Conservation (phyloP, 2,329 filamentous ascomycete species). For the Fusarium sambucinum region DNA sequence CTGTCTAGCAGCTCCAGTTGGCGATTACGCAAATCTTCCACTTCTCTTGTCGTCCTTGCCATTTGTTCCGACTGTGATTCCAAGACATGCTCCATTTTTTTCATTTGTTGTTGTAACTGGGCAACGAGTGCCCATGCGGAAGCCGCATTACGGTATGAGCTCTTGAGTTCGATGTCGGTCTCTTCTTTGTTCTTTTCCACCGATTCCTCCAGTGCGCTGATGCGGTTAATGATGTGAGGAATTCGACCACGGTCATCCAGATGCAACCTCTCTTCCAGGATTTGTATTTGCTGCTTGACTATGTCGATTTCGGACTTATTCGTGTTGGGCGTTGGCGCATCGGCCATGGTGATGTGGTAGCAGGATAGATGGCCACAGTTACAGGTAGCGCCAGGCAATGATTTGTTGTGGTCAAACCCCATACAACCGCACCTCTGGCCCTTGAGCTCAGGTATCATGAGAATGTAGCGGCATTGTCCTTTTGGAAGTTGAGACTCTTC, state of each 20-base stretch:
- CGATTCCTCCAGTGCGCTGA: conserved; percentile 66
- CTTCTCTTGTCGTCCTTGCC: conserved; percentile 54
- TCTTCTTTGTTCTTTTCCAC: conserved; percentile 66
- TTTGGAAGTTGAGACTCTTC: conserved; percentile 65
- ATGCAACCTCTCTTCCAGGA: conserved; percentile 53
- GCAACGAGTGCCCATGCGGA: conserved; percentile 66
- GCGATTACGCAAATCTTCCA: conserved; percentile 61
- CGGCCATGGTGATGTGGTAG: conserved; percentile 65
- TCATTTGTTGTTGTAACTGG: conserved; percentile 57
- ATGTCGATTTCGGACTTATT: conserved; percentile 56
- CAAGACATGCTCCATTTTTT: conserved; percentile 54
- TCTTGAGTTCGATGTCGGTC: conserved; percentile 64
- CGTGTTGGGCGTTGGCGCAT: conserved; percentile 62
- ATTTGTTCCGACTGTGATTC: conserved; percentile 58
- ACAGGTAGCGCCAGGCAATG: conserved; percentile 66
- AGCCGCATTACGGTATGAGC: conserved; percentile 66
- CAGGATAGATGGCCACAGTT: conserved; percentile 71
- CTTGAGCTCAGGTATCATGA: conserved; percentile 67
- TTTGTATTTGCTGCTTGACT: conserved; percentile 45
- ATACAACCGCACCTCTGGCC: conserved; percentile 70
- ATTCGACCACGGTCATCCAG: conserved; percentile 54
- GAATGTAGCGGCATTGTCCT: conserved; percentile 70
- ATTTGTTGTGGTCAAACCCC: conserved; percentile 66
- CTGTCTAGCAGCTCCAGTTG: conserved; percentile 64
- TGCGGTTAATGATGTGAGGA: conserved; percentile 57